Conservation (phyloP, 306 rosid genomes). For the Glycyrrhiza uralensis region DNA sequence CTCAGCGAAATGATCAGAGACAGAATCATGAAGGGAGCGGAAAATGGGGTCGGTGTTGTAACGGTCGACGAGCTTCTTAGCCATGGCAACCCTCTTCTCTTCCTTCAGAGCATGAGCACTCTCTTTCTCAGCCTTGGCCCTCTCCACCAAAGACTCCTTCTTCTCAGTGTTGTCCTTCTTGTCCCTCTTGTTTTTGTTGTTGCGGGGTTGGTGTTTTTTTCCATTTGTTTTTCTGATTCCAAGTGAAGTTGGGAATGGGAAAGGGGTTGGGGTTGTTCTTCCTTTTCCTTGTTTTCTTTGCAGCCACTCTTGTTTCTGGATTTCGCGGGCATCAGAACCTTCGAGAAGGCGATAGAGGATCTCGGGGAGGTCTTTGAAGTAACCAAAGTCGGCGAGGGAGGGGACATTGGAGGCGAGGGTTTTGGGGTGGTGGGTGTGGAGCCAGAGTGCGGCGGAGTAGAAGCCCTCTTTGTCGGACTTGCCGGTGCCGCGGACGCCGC, state of each 20-base stretch:
- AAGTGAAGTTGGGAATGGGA: no score
- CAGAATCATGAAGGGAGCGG: constrained; percentile 37
- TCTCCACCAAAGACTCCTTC: neutral
- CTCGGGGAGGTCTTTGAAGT: constrained; percentile 73
- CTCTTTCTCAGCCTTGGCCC: constrained; percentile 28
- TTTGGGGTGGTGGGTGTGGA: constrained; percentile 57
- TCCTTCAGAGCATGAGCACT: constrained; percentile 38
- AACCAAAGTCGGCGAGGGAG: constrained; percentile 58
- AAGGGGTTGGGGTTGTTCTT: neutral
- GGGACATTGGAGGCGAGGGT: constrained; percentile 53
- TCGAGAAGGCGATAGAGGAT: constrained; percentile 57
- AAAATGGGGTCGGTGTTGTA: constrained; percentile 39
- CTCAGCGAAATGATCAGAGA: constrained; percentile 54
- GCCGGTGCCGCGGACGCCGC: constrained; percentile 67
- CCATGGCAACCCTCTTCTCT: constrained; percentile 45
- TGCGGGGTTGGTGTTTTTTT: neutral
- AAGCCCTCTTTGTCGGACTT: constrained; percentile 50
- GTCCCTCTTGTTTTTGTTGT: neutral
- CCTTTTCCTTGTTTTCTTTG: neutral
- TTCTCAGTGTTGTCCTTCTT: neutral
- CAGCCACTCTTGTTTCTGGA: constrained; percentile 35
- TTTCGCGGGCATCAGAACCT: constrained; percentile 36
- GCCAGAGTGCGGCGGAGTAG: constrained; percentile 55
- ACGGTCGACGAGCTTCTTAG: constrained; percentile 48
- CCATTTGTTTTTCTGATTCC: neutral